These are phyloP conservation scores for Bruguiera sexangula DNA, from an alignment of 345 rosid genomes.

Conservation along the genomic window DNA sequence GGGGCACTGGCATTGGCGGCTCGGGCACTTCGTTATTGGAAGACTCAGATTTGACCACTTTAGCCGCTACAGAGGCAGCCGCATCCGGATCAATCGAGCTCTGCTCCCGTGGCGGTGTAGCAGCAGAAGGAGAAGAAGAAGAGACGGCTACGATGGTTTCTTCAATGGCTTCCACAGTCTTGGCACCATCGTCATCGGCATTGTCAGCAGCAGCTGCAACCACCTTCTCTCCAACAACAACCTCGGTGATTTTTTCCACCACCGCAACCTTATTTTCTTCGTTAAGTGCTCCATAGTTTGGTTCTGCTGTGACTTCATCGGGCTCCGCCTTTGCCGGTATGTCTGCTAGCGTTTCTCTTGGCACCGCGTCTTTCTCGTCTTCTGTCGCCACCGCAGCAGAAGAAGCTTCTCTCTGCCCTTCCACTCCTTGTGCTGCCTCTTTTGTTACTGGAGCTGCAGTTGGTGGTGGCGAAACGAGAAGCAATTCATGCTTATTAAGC, in stretches of 20 bases:
- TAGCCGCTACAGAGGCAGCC: not conserved
- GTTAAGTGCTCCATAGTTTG: not conserved
- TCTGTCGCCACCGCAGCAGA: not conserved
- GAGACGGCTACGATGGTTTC: conserved; percentile 29
- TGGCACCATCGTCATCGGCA: conserved; percentile 28
- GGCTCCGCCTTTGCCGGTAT: not conserved
- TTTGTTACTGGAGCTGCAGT: not conserved
- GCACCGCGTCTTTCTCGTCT: conserved; percentile 3
- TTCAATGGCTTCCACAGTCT: conserved; percentile 31
- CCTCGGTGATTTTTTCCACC: conserved; percentile 2
- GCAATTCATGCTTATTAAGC: conserved; percentile 27
- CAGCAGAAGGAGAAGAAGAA: conserved; percentile 17
- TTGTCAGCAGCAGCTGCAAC: conserved; percentile 5
- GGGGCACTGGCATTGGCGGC: not conserved
- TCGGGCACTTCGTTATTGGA: too few species aligned
- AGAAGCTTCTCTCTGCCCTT: conserved; percentile 3
- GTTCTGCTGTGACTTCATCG: not conserved
- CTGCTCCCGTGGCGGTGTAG: conserved; percentile 13
- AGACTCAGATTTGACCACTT: not conserved
- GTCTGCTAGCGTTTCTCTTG: not conserved
- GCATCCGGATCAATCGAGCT: not conserved
- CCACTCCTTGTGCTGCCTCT: not conserved
- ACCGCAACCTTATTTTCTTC: not conserved
- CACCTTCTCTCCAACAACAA: not conserved
- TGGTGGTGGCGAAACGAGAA: not conserved